Conservation (phyloP, 2,329 filamentous ascomycete genomes). For the Colletotrichum sp. region DNA sequence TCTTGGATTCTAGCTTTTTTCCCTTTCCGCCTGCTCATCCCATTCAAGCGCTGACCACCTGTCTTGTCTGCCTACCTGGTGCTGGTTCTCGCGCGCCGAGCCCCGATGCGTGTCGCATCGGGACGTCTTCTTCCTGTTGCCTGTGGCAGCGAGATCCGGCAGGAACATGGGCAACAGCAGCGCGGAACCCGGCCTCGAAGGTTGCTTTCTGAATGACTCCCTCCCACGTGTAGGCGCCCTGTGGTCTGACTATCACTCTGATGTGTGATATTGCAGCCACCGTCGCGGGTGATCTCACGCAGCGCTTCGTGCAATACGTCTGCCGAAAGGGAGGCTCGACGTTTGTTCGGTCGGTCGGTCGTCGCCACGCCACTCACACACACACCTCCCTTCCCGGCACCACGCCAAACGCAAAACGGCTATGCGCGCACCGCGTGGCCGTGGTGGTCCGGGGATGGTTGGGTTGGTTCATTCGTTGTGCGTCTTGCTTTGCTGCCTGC, state of each 20-base stretch:
- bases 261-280: neutral
- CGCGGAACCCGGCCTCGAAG: neutral
- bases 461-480: neutral
- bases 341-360: neutral
- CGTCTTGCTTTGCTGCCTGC: neutral
- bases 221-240: neutral
- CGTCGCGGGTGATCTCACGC: neutral
- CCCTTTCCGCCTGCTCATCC: neutral
- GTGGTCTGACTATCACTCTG: neutral
- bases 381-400: neutral
- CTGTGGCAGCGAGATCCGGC: neutral
- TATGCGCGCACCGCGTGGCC: neutral
- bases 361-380: neutral
- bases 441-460: neutral
- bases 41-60: neutral
- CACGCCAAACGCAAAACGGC: slow-evolving; percentile 5
- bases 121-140: neutral
- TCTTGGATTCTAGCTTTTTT: neutral
- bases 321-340: neutral
- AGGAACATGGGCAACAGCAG: neutral
- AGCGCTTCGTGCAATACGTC: neutral
- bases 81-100: neutral
- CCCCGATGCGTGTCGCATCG: neutral
- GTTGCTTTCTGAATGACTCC: neutral
- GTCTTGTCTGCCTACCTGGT: neutral